These are phyloP conservation scores for Diaporthe australafricana DNA, from an alignment of 2,329 filamentous ascomycete genomes.

Conservation along the genomic window DNA sequence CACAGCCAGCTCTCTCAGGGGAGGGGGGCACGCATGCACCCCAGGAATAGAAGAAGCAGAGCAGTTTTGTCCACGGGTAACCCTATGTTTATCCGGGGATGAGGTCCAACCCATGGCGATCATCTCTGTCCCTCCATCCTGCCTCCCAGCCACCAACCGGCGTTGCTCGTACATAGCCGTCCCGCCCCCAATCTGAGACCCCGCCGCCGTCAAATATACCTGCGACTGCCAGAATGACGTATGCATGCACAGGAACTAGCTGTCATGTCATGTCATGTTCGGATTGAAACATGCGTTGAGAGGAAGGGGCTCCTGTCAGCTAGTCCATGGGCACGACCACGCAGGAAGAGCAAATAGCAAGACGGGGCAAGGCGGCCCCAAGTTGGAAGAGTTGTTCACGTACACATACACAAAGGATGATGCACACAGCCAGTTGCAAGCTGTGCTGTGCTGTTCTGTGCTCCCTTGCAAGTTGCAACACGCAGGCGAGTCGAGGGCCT, in stretches of 20 bases:
- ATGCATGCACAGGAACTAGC: neutral
- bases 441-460: neutral
- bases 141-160: conserved; percentile 13
- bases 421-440: neutral
- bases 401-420: neutral
- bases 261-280: neutral
- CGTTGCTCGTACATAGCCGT: neutral
- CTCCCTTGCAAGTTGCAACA: conserved; percentile 1
- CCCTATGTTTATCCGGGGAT: neutral
- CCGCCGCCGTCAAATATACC: neutral
- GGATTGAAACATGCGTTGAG: no score
- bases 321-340: no score
- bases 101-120: conserved; percentile 5
- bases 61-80: neutral
- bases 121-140: neutral
- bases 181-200: conserved; percentile 15
- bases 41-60: conserved; percentile 21
- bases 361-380: neutral
- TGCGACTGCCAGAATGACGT: conserved; percentile 19
- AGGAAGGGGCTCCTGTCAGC: no score
- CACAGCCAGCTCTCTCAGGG: neutral
- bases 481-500: conserved; percentile 13
- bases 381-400: neutral
- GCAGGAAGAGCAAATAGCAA: no score
- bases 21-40: no score